Percentiles rank a stretch among this genome's conserved stretches.
These are phyloP conservation scores for Monascus purpureus DNA, from an alignment of 495 filamentous ascomycete species.

Conservation along the genomic window DNA sequence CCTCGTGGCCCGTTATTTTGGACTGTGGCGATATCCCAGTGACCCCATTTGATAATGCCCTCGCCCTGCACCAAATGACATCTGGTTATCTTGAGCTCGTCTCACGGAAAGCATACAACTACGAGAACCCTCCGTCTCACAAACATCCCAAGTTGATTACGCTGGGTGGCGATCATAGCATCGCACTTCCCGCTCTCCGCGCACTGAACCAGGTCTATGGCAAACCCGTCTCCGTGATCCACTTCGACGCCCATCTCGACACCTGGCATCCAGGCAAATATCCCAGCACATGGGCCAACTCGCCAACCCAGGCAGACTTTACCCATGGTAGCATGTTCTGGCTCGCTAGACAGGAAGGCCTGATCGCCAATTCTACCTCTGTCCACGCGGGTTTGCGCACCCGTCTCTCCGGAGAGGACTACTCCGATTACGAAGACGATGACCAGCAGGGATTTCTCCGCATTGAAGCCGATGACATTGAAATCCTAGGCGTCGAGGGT, in stretches of 20 bases:
- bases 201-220: conserved; percentile 18
- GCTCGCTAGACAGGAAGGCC: conserved; percentile 42
- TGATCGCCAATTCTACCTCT: conserved; percentile 27
- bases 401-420: conserved; percentile 16
- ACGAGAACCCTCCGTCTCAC: not conserved
- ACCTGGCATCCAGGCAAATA: conserved; percentile 5
- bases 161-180: conserved; percentile 30
- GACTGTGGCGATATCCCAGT: conserved; percentile 37
- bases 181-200: conserved; percentile 24
- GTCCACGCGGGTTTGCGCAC: conserved; percentile 1
- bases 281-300: conserved; percentile 1
- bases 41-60: conserved; percentile 27
- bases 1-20: conserved; percentile 42
- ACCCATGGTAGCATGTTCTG: conserved; percentile 58
- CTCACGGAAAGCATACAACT: not conserved
- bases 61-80: conserved; percentile 20
- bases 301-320: conserved; percentile 32
- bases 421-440: conserved; percentile 12
- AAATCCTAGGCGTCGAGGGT: too few species aligned
- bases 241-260: conserved; percentile 32
- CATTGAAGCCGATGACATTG: conserved; percentile 23
- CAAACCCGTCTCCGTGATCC: conserved; percentile 25
- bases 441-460: conserved; percentile 24
- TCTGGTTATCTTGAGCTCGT: conserved; percentile 2
- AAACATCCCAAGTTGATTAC: conserved; percentile 23